Conservation (phyloP, 2,329 filamentous ascomycete genomes). For the Exophiala mesophila region DNA sequence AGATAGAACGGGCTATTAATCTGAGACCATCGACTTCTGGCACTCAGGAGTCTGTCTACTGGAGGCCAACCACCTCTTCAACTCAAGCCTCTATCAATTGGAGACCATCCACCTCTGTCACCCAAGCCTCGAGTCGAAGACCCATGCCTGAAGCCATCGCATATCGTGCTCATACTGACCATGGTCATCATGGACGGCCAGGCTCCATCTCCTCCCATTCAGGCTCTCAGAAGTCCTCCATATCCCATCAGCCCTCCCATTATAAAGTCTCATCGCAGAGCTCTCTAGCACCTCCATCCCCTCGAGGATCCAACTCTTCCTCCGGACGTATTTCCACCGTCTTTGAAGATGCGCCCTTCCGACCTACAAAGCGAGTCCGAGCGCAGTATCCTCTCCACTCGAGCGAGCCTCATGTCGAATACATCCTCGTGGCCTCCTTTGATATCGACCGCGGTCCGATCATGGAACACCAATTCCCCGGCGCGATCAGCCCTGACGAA, state of each 20-base stretch:
- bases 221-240: constrained; percentile 39
- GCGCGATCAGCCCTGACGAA: constrained; percentile 92
- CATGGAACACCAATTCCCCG: constrained; percentile 97
- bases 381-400: constrained; percentile 72
- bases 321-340: constrained; percentile 34
- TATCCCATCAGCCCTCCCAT: constrained; percentile 19
- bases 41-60: background rate
- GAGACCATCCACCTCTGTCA: background rate
- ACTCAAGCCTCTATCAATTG: background rate
- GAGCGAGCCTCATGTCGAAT: constrained; percentile 92
- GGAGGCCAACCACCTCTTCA: no score
- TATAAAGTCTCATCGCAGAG: constrained; percentile 53
- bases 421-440: constrained; percentile 95
- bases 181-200: constrained; percentile 13
- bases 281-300: constrained; percentile 50
- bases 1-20: background rate
- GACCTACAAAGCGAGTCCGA: constrained; percentile 51
- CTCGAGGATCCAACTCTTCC: constrained; percentile 42
- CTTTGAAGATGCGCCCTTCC: constrained; percentile 22
- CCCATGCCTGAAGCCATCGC: constrained; percentile 16
- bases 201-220: constrained; percentile 48
- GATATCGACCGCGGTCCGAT: constrained; percentile 93
- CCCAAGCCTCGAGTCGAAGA: background rate
- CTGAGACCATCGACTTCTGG: background rate
- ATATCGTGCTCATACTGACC: constrained; percentile 15